Conservation (phyloP, 805 yeast species). For the Schwanniomyces vanrijiae region DNA sequence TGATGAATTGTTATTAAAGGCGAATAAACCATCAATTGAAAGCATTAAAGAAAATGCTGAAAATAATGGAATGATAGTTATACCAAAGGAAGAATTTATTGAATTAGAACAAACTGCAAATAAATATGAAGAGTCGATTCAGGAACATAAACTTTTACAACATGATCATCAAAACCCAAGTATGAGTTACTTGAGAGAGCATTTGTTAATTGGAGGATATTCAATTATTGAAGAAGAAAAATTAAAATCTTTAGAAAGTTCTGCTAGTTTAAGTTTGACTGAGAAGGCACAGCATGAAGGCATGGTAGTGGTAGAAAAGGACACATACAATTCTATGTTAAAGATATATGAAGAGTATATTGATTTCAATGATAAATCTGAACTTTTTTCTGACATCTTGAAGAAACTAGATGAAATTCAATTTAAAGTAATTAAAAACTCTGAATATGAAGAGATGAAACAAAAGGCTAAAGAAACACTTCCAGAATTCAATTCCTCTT, state of each 20-base stretch:
- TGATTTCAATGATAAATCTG: neutral
- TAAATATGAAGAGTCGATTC: neutral
- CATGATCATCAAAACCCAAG: neutral
- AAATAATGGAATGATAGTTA: conserved; percentile 25
- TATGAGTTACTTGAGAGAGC: neutral
- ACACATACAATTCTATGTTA: conserved; percentile 9
- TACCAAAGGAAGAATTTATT: conserved; percentile 24
- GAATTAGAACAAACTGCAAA: conserved; percentile 10
- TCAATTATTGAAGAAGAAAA: conserved; percentile 8
- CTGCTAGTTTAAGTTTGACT: conserved; percentile 11
- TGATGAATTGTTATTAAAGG: conserved; percentile 29
- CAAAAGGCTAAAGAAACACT: neutral
- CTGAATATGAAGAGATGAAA: conserved; percentile 13
- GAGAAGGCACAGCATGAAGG: conserved; percentile 16
- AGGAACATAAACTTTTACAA: neutral
- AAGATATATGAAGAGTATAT: conserved; percentile 1
- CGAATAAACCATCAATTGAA: conserved; percentile 28
- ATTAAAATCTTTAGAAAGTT: conserved; percentile 12
- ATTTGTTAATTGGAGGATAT: conserved; percentile 5
- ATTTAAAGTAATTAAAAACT: conserved; percentile 12
- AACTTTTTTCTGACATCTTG: neutral
- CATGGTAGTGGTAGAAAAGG: conserved; percentile 13
- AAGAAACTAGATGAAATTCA: neutral
- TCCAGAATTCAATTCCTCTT: neutral
- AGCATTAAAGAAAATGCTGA: conserved; percentile 23